Percentiles rank a stretch among this genome's conserved stretches.
These are phyloP conservation scores for Wallacemonas sp. DNA, from an alignment of 208 protist species.

Conservation along the genomic window DNA sequence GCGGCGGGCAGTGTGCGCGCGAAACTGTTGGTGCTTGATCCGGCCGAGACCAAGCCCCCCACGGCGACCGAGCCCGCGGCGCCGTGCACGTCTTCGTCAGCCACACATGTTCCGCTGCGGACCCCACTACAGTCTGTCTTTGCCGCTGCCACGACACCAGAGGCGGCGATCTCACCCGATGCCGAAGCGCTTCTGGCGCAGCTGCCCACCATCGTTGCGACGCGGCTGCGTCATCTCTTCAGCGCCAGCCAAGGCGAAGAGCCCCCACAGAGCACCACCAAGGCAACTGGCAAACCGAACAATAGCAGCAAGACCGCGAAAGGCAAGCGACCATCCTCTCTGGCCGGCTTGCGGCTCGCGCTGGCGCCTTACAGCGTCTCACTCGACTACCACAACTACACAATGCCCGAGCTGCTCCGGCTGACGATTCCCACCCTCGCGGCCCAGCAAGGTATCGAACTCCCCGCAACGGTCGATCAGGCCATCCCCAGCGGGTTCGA, in stretches of 20 bases:
- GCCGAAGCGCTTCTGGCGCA: conserved; percentile 1
- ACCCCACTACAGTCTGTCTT: no score
- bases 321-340: background rate
- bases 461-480: background rate
- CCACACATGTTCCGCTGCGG: no score
- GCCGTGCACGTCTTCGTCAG: no score
- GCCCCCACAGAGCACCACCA: background rate
- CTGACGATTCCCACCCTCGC: conserved; percentile 35
- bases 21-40: conserved; percentile 8
- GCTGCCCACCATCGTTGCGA: background rate
- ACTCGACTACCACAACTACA: conserved; percentile 78
- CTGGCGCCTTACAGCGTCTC: conserved; percentile 35
- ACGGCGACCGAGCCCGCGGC: no score
- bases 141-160: no score
- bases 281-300: background rate
- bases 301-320: background rate
- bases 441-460: conserved; percentile 5
- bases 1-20: background rate
- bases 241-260: background rate
- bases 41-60: background rate
- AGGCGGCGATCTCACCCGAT: no score
- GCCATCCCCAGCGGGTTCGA: conserved; percentile 76
- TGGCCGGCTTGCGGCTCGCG: conserved; percentile 21
- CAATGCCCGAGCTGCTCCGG: conserved; percentile 78
- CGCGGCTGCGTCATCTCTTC: background rate